These are phyloP conservation scores for Poterioochromonas sp. DNA, from an alignment of 352 stramenopile species.

Conservation along the genomic window DNA sequence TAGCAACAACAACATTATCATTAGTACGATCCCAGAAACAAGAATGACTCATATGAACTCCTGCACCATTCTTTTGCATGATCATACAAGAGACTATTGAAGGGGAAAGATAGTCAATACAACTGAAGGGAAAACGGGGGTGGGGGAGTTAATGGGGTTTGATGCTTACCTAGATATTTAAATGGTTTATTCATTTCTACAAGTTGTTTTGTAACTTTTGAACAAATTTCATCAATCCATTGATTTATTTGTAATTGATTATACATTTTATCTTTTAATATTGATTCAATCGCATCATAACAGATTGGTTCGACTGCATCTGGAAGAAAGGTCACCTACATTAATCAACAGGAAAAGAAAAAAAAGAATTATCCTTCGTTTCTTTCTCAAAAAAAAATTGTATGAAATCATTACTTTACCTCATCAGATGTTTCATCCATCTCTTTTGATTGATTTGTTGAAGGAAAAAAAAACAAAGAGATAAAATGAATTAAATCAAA, in stretches of 20 bases:
- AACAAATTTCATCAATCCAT: constrained; percentile 80
- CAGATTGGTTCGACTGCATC: constrained; percentile 67
- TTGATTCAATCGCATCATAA: constrained; percentile 23
- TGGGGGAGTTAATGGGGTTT: background rate
- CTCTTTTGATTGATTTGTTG: background rate
- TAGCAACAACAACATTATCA: constrained; percentile 65
- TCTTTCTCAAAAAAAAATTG: too few relatives aligned
- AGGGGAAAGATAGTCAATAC: background rate
- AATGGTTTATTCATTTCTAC: constrained; percentile 75
- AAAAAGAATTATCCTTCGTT: too few relatives aligned
- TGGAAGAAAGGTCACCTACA: constrained; percentile 68
- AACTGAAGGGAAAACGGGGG: background rate
- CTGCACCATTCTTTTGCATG: constrained; percentile 84
- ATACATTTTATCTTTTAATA: constrained; percentile 54
- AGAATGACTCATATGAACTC: constrained; percentile 70
- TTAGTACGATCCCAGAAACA: constrained; percentile 78
- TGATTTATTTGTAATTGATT: constrained; percentile 66
- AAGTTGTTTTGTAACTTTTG: constrained; percentile 69
- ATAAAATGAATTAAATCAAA: too few relatives aligned
- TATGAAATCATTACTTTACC: background rate
- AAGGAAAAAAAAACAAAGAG: too few relatives aligned
- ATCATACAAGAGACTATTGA: constrained; percentile 68
- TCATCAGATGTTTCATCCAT: constrained; percentile 14
- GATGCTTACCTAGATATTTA: constrained; percentile 68
- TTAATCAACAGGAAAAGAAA: background rate